These are phyloP conservation scores for Macaranga tanarius DNA, from an alignment of 441 rosid genomes.

Conservation along the genomic window DNA sequence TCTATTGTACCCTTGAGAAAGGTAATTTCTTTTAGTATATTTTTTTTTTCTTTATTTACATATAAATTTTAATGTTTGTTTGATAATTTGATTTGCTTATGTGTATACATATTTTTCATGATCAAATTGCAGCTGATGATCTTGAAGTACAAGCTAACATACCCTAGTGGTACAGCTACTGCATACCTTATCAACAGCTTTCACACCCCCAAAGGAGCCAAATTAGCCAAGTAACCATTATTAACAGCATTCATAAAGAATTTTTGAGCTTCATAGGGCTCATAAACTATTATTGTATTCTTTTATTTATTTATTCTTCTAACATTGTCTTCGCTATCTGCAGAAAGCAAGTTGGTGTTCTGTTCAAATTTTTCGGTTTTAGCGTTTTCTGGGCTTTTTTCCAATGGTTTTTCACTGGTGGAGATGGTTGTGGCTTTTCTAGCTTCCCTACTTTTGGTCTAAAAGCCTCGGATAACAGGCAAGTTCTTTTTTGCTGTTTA, in stretches of 20 bases:
- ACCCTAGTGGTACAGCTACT: conserved; percentile 92
- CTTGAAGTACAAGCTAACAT: conserved; percentile 70
- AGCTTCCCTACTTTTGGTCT: conserved; percentile 82
- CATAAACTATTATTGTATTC: background rate
- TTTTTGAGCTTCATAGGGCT: background rate
- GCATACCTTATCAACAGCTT: conserved; percentile 93
- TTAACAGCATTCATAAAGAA: no score
- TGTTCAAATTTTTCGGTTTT: conserved; percentile 52
- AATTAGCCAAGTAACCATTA: conserved; percentile 62
- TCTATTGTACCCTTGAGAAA: conserved; percentile 77
- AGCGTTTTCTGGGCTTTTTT: conserved; percentile 75
- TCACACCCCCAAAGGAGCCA: conserved; percentile 91
- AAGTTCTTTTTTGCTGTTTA: background rate
- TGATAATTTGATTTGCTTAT: background rate
- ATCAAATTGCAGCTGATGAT: conserved; percentile 59
- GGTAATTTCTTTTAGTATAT: conserved; percentile 28
- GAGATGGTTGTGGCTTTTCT: conserved; percentile 70
- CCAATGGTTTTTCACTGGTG: conserved; percentile 79
- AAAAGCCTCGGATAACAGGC: conserved; percentile 55
- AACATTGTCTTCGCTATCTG: background rate
- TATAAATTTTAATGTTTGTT: background rate
- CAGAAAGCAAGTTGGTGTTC: conserved; percentile 73
- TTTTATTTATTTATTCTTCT: background rate
- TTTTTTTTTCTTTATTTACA: no score
- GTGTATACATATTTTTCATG: background rate